Base-by-base conservation (phyloP, 148 eudicot species). In the Vaccinium vitisidaea region DNA sequence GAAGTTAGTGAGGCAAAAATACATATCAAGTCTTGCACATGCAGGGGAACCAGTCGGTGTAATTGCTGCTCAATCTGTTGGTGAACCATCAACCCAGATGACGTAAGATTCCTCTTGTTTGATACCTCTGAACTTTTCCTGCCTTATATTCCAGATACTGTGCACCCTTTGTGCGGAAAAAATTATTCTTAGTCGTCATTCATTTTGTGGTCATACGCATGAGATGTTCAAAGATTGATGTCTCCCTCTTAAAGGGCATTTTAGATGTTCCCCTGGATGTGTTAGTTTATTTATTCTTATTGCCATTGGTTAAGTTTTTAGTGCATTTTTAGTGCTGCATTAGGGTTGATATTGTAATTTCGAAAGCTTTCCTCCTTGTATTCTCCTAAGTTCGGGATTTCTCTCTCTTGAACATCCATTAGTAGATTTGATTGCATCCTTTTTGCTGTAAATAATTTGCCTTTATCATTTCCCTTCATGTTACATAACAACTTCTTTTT, bases 71-170 rank as follows among this genome's bases (percentile, higher is more conserved):
- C 99, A 97, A 85, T 97, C 98, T 69, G 84, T 97, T 52, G 99
- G 99, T 67, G 99, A 97, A 89, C 99, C 99, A 58, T 97, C 99
- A 36, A 97, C 99, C 8, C 99, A 97, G 86, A 97, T 97, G 99
- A 97, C 99, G 98, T 97, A 89, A 88, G 99, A 83, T 86, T 71
- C 12, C 30, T 67, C 80, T 73, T 69, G 5, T 15, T 39, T 63
- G 75, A 32, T 43, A 50, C 74, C 25, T 36, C 10, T 6, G 48
- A 52, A 27, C n/a, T 81, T 59, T 8, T 1, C 56, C 10, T 23
- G 16, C 70, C 50, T 69, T 69, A 16, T 82, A 36, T 52, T 53
- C 53, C 18, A 16, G 12, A 83, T 54, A 21, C 25, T 78, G 61
- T 49, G 36, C 14, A 48, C 43, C 36, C 23, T 82, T 11, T 15